phyloP scores from a whole-genome alignment of 208 protist species.

The Porcisia deanei region DNA sequence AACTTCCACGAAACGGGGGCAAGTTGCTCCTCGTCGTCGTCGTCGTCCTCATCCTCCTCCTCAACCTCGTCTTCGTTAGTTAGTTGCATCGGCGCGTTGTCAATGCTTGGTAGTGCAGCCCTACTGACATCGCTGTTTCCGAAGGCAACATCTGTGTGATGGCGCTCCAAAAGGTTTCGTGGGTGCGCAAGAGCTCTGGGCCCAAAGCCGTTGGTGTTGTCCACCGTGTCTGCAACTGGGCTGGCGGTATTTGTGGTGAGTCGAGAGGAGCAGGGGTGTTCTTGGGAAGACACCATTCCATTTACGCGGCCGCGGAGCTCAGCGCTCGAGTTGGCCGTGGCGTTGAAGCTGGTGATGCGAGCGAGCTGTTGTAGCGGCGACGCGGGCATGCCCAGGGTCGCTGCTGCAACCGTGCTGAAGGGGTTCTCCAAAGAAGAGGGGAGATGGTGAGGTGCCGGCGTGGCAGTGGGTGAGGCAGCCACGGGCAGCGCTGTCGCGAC shows the following conservation, averaged over 20 bases:
- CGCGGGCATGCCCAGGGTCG: conserved; percentile 17
- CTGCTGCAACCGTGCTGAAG: conserved; percentile 10
- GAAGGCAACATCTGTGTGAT: neutral
- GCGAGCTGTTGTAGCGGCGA: conserved; percentile 30
- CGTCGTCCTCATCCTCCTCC: conserved; percentile 20
- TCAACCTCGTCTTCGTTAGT: conserved; percentile 18
- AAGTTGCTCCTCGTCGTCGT: conserved; percentile 21
- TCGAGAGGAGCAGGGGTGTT: neutral
- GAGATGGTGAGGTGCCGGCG: conserved; percentile 15
- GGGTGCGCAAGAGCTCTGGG: neutral
- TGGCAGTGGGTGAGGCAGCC: neutral
- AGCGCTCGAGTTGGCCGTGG: conserved; percentile 3
- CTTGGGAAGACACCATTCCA: neutral
- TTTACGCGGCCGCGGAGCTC: neutral
- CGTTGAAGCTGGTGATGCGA: conserved; percentile 20
- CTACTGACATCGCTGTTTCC: neutral
- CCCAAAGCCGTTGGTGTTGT: neutral
- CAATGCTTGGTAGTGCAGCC: neutral
- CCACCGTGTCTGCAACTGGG: neutral
- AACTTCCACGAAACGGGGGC: conserved; percentile 89
- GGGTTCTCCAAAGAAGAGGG: conserved; percentile 31
- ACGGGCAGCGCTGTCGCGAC: neutral
- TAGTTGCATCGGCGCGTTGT: conserved; percentile 1
- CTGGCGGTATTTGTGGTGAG: neutral
- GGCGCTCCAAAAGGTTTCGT: neutral